A percentile compares a stretch with the other conserved stretches of the same genome.
These are phyloP conservation scores for Angomonas ambiguus DNA, from an alignment of 208 protist species.

Conservation along the genomic window DNA sequence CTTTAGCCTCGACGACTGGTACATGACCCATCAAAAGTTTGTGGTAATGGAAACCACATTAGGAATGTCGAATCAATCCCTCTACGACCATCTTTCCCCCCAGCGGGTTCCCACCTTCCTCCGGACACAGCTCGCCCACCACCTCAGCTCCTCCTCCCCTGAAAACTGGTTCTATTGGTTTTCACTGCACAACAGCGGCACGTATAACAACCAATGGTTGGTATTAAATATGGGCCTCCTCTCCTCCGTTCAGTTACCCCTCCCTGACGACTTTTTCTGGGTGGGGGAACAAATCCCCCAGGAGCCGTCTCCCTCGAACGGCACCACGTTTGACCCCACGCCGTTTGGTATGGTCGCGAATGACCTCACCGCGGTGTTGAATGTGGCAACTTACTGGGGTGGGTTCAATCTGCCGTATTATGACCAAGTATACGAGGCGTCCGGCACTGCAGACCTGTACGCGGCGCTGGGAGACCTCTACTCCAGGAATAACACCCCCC, in stretches of 20 bases:
- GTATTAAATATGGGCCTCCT: constrained; percentile 36
- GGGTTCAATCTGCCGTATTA: constrained; percentile 86
- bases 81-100: constrained; percentile 31
- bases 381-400: constrained; percentile 47
- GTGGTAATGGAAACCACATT: constrained; percentile 64
- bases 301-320: neutral
- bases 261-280: neutral
- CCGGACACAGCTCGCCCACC: constrained; percentile 61
- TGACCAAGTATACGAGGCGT: constrained; percentile 55
- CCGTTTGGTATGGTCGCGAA: constrained; percentile 6
- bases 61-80: neutral
- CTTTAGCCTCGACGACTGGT: constrained; percentile 88
- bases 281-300: constrained; percentile 4
- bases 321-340: neutral
- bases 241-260: neutral
- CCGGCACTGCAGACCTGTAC: constrained; percentile 27
- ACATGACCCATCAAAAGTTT: constrained; percentile 43
- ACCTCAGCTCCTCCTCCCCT: constrained; percentile 31
- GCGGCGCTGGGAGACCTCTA: constrained; percentile 34
- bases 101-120: constrained; percentile 56
- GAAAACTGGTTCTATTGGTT: constrained; percentile 65
- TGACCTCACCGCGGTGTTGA: constrained; percentile 58
- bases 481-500: constrained; percentile 37
- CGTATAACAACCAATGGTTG: constrained; percentile 93
- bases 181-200: constrained; percentile 78